Evolutionary conservation across 345 rosid genomes (phyloP), one percentile per base, ranked within the genome.

Genomic region (Chamaenerion angustifolium): DNA sequence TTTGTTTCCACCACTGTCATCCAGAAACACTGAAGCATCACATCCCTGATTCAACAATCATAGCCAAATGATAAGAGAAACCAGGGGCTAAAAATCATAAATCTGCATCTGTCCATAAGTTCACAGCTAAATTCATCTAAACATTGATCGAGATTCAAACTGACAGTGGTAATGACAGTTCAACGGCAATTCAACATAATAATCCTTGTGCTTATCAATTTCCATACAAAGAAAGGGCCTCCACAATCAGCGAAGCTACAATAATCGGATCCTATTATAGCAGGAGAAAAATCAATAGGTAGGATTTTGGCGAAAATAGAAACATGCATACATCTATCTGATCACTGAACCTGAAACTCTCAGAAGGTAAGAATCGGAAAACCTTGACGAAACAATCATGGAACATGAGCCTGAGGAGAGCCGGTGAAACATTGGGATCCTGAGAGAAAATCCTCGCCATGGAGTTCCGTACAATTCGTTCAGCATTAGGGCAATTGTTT

Each of bases 21-120:
- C 64, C 55, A 76, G 54, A 35, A 76, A 58, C 3, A 76, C 46
- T 0, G 77, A 71, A 61, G 77, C 77, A 56, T 76, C 73, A 31
- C 77, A 71, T 10, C 81, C 81, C 77, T 76, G 62, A 35, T 42
- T 6, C 42, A 35, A 27, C 15, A 45, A 55, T 21, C 42, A 12
- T 31, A 27, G 40, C 10, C 18, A 35, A 52, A 31, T 31, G 37
- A 31, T 31, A 8, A 18, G 23, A 12, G 6, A 9, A 23, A 42
- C 19, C 23, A 8, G 19, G 8, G 12, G 56, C 48, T 18, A 46
- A 45, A 10, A 35, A 45, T 35, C 48, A 15, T 44, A 27, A 10
- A 8, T 16, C 37, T 31, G 37, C 37, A 31, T 5, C 2, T 31
- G 8, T 31, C 37, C 37, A 31, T 31, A 31, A 31, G 37, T 31